phyloP scores from a whole-genome alignment of 192 early-diverging fungal genomes.

The Mortierella alpina region DNA sequence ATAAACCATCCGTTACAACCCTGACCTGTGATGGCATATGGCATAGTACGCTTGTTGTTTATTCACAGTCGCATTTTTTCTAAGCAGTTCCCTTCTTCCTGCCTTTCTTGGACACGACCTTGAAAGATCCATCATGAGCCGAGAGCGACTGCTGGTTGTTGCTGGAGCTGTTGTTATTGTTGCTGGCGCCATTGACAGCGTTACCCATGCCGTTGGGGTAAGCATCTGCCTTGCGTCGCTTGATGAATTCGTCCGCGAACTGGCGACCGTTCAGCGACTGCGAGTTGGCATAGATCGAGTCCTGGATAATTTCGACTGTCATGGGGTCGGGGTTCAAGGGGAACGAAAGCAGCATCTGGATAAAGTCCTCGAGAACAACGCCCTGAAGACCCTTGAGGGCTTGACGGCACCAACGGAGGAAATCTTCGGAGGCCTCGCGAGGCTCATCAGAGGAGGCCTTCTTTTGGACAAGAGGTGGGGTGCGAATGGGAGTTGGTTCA shows the following conservation, averaged over 20 bases:
- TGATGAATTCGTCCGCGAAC: constrained; percentile 84
- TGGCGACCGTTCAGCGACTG: constrained; percentile 76
- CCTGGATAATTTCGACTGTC: constrained; percentile 80
- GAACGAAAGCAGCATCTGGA: constrained; percentile 82
- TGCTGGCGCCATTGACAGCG: no score
- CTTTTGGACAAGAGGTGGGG: not conserved
- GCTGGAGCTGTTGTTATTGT: no score
- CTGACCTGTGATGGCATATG: no score
- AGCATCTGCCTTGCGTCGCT: constrained; percentile 76
- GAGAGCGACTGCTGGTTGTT: no score
- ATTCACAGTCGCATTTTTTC: not conserved
- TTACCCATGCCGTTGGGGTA: constrained; percentile 26
- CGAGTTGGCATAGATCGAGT: constrained; percentile 81
- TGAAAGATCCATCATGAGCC: constrained; percentile 34
- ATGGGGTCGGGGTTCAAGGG: constrained; percentile 70
- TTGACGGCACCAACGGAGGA: constrained; percentile 77
- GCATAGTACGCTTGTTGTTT: no score
- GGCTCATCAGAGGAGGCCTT: constrained; percentile 32
- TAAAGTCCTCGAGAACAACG: constrained; percentile 75
- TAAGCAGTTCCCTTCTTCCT: constrained; percentile 52
- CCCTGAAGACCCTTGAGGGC: constrained; percentile 66
- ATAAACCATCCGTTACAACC: no score
- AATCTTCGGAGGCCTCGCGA: constrained; percentile 69
- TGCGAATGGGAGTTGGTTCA: not conserved
- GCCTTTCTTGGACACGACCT: constrained; percentile 59